phyloP scores from a whole-genome alignment of 106 monocot species.

The Apostasia ramifera region DNA sequence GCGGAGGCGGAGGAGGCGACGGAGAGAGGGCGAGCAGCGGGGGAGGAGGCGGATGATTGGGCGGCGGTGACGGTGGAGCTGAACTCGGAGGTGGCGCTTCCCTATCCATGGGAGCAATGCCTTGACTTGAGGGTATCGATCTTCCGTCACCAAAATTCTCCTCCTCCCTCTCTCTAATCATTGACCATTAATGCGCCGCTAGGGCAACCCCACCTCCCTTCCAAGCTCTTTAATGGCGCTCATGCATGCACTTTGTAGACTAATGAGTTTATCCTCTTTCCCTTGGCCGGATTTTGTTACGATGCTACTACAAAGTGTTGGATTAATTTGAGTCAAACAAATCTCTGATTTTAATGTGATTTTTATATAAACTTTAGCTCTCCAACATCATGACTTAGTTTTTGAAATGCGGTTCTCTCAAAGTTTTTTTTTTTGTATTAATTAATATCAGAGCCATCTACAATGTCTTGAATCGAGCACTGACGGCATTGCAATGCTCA shows the following conservation, averaged over 20 bases:
- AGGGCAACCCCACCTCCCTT: not conserved
- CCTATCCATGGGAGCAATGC: slow-evolving; percentile 83
- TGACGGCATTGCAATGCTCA: too few relatives aligned
- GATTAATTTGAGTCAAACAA: too few relatives aligned
- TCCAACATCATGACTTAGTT: too few relatives aligned
- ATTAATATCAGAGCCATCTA: too few relatives aligned
- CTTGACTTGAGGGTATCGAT: slow-evolving; percentile 65
- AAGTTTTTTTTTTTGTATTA: too few relatives aligned
- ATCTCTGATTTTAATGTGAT: not conserved
- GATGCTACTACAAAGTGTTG: too few relatives aligned
- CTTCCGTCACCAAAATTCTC: not conserved
- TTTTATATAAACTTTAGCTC: not conserved
- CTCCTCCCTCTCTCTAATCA: slow-evolving; percentile 24
- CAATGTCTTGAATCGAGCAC: too few relatives aligned
- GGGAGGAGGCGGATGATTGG: slow-evolving; percentile 8
- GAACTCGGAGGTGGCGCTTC: slow-evolving; percentile 79
- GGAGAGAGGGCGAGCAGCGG: not conserved
- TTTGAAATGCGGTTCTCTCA: too few relatives aligned
- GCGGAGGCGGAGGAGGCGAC: not conserved
- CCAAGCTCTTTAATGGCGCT: not conserved
- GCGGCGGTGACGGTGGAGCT: slow-evolving; percentile 64
- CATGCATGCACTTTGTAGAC: too few relatives aligned
- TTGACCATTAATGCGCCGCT: slow-evolving; percentile 35
- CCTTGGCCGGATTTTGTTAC: not conserved
- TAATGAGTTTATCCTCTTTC: not conserved